Evolutionary conservation across 1,139 yeast genomes (phyloP).

Genomic region (Yamadazyma blattariae): DNA sequence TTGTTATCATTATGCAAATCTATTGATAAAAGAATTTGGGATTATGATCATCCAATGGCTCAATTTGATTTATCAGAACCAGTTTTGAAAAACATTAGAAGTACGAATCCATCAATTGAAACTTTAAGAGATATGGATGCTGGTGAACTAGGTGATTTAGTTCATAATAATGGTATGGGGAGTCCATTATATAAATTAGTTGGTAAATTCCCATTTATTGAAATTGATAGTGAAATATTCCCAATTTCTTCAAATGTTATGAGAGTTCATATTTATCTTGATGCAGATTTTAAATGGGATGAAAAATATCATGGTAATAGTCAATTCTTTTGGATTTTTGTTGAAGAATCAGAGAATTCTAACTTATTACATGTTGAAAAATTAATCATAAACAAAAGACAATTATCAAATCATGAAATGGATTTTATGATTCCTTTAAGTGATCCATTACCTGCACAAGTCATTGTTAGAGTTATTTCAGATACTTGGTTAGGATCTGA

Average conservation of each 20-base stretch:
- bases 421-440: constrained; percentile 91
- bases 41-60: constrained; percentile 83
- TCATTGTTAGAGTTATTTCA: constrained; percentile 73
- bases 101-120: constrained; percentile 67
- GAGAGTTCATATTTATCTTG: constrained; percentile 69
- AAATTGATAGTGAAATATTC: constrained; percentile 76
- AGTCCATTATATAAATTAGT: constrained; percentile 55
- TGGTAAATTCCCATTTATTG: constrained; percentile 71
- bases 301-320: constrained; percentile 75
- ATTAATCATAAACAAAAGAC: constrained; percentile 62
- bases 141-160: constrained; percentile 82
- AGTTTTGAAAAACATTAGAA: constrained; percentile 59
- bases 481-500: constrained; percentile 93
- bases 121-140: constrained; percentile 70
- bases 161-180: constrained; percentile 80
- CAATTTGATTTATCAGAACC: constrained; percentile 81
- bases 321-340: constrained; percentile 89
- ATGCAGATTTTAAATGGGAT: constrained; percentile 86
- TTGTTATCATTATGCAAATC: constrained; percentile 82
- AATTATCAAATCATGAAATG: constrained; percentile 62
- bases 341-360: constrained; percentile 78
- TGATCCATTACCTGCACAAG: constrained; percentile 87
- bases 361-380: constrained; percentile 81
- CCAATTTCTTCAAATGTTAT: constrained; percentile 88
- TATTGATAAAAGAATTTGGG: constrained; percentile 82